These are phyloP conservation scores for Sphaerulina populicola DNA, from an alignment of 2,329 filamentous ascomycete species.

Conservation along the genomic window DNA sequence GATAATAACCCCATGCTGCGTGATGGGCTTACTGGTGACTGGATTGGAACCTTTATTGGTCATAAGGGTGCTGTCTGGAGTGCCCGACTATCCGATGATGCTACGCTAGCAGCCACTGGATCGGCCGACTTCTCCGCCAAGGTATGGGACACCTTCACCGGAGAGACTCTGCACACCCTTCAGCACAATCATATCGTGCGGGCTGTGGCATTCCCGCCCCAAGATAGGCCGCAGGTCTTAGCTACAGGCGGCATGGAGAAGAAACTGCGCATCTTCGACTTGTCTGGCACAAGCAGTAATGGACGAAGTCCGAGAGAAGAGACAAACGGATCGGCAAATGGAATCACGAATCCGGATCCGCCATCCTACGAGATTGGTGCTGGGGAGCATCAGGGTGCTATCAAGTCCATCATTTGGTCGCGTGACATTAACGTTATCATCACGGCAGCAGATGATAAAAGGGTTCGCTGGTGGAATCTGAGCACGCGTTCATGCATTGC, in stretches of 20 bases:
- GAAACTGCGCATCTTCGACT: conserved; percentile 87
- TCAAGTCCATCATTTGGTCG: conserved; percentile 90
- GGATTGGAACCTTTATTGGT: conserved; percentile 96
- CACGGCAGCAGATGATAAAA: conserved; percentile 84
- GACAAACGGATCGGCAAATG: conserved; percentile 8
- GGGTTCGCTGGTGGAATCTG: conserved; percentile 89
- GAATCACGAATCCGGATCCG: conserved; percentile 9
- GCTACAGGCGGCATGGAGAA: conserved; percentile 95
- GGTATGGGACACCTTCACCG: conserved; percentile 94
- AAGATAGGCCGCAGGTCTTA: conserved; percentile 62
- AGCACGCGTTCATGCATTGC: conserved; percentile 66
- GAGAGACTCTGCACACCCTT: conserved; percentile 77
- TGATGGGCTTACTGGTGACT: conserved; percentile 90
- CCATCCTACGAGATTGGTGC: conserved; percentile 80
- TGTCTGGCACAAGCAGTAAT: conserved; percentile 50
- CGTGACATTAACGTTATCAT: conserved; percentile 77
- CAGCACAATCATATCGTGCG: conserved; percentile 94
- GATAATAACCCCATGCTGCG: conserved; percentile 98
- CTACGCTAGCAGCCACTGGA: conserved; percentile 79
- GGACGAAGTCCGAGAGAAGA: conserved; percentile 12
- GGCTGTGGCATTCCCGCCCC: conserved; percentile 68
- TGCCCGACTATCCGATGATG: conserved; percentile 80
- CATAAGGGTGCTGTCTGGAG: conserved; percentile 99
- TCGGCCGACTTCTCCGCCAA: conserved; percentile 89
- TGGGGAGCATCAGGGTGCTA: conserved; percentile 73